phyloP scores from a whole-genome alignment of 179 eudicot species.

The Nepenthes alata region DNA sequence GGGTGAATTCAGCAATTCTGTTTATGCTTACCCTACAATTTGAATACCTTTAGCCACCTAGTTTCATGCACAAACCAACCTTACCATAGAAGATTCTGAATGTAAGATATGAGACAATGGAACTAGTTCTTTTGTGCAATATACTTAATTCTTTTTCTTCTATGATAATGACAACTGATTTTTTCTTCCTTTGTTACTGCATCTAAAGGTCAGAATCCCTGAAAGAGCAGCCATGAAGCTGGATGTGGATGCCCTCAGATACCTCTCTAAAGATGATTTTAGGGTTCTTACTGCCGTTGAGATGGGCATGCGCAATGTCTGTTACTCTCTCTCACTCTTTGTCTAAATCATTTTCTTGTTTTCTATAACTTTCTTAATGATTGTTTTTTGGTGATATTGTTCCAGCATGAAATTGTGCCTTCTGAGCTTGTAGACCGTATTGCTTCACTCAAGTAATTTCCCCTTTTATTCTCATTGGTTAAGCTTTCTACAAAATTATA shows the following conservation, averaged over 20 bases:
- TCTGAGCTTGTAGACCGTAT: slow-evolving; percentile 65
- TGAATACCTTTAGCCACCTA: no score
- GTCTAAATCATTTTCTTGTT: not conserved
- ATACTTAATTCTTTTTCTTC: not conserved
- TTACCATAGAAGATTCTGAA: no score
- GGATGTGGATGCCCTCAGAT: slow-evolving; percentile 64
- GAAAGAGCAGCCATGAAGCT: slow-evolving; percentile 47
- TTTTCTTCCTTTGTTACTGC: not conserved
- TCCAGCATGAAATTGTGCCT: slow-evolving; percentile 94
- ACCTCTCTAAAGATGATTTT: slow-evolving; percentile 84
- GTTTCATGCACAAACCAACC: no score
- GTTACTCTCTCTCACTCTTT: not conserved
- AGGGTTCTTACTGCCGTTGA: slow-evolving; percentile 95
- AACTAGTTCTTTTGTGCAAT: not conserved
- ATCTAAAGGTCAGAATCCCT: not conserved
- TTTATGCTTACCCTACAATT: no score
- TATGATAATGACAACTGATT: not conserved
- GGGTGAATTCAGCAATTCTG: no score
- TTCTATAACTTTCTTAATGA: not conserved
- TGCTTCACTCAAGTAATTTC: slow-evolving; percentile 66
- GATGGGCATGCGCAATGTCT: slow-evolving; percentile 91
- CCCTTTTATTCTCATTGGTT: not conserved
- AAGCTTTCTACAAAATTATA: no score
- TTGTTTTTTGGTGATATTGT: not conserved
- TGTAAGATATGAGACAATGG: no score